Percentiles rank a stretch among this genome's conserved stretches.
Conservation (phyloP, 164 flowering plant species). For the Protea cynaroides region DNA sequence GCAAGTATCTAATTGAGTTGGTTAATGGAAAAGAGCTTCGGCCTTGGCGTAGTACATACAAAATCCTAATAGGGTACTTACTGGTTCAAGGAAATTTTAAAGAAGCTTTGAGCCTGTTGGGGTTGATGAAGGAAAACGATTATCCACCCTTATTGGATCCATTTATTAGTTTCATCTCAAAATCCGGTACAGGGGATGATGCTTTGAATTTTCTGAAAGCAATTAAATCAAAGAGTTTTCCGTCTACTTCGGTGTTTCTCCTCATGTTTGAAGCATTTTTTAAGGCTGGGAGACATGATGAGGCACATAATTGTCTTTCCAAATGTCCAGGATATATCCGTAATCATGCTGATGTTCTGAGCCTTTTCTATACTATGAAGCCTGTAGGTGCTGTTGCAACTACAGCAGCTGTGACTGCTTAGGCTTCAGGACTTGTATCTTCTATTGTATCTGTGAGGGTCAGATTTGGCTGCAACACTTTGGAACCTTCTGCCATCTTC, state of each 20-base stretch:
- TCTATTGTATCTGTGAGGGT: conserved; percentile 8
- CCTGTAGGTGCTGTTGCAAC: conserved; percentile 18
- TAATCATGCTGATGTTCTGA: conserved; percentile 67
- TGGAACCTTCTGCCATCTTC: too few species aligned
- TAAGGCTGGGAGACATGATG: conserved; percentile 44
- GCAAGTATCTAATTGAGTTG: conserved; percentile 33
- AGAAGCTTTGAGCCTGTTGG: conserved; percentile 47
- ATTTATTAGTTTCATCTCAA: conserved; percentile 44
- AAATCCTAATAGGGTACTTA: conserved; percentile 39
- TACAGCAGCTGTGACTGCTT: conserved; percentile 26
- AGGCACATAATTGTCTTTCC: conserved; percentile 64
- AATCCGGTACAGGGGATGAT: conserved; percentile 57
- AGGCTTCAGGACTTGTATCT: conserved; percentile 17
- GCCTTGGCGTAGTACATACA: conserved; percentile 59
- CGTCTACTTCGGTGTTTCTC: conserved; percentile 49
- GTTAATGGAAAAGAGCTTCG: conserved; percentile 33
- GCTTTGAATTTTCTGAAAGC: conserved; percentile 47
- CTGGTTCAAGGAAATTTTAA: conserved; percentile 41
- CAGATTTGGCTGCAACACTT: not conserved
- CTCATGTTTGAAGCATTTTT: conserved; percentile 57
- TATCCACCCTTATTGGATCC: conserved; percentile 69
- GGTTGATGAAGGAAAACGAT: conserved; percentile 62
- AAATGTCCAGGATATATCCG: conserved; percentile 56
- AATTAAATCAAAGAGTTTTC: conserved; percentile 51
- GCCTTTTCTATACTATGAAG: conserved; percentile 47